Evolutionary conservation across 805 yeast genomes (phyloP), one percentile per base, ranked within the genome.

Genomic region (Yamadazyma paraphyllophila): DNA sequence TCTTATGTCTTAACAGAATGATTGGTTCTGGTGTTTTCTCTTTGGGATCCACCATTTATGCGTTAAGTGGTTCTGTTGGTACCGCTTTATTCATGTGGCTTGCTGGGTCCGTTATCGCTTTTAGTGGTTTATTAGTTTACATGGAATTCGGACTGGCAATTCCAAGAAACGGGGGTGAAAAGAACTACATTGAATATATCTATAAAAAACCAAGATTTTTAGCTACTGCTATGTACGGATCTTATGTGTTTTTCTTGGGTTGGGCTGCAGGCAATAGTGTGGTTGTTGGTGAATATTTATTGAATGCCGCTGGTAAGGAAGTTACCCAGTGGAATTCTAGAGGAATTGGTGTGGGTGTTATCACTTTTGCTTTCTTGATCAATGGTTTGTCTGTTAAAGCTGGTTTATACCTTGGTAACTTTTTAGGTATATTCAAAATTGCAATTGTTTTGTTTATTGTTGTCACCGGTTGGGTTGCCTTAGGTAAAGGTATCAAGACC

Each of bases 211-310:
- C 96, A 35, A 76, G 70, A 60, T 85, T 83, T 58, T 70, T 88
- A 48, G 76, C 83, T 38, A 82, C 87, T 24, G 79, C 73, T 48
- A 70, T 69, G 74, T 71, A 71, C 55, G 90, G 88, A 0, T 71
- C 90, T 2, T 84, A 85, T 58, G 81, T 82, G 13, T 81, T 88
- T 57, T 76, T 85, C 56, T 69, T 88, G 40, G 94, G 94, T 31
- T 88, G 91, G 88, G 91, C 96, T 16, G 82, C 94, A 9, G 88
- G 91, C 62, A 85, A 86, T 63, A 83, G 91, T 15, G 80, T 85
- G 41, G 88, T 85, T 30, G 85, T 85, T 52, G 95, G 95, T 26
- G 85, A 83, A 58, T 87, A 85, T 66, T 73, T 88, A 49, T 71
- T 87, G 48, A 78, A 77, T 34, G 96, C 95, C 9, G 90, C 91